phyloP scores from a whole-genome alignment of 1,284 basidiomycete genomes.

The Trichosporon sp. region DNA sequence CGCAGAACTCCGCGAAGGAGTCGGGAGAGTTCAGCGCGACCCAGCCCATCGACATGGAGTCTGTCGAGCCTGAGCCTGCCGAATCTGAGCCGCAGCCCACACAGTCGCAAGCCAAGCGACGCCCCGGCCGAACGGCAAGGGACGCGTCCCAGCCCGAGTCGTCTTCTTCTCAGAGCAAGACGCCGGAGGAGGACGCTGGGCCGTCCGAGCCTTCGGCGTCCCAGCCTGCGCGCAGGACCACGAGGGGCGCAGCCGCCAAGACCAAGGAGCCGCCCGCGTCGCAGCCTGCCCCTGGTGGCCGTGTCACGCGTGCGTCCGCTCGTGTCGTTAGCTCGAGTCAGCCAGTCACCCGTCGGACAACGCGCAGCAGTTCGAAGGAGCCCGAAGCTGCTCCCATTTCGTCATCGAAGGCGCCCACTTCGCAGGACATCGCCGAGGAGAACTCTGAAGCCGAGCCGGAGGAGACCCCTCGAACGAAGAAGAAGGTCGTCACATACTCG shows the following conservation, averaged over 20 bases:
- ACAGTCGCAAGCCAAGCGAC: constrained; percentile 1
- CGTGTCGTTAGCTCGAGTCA: constrained; percentile 22
- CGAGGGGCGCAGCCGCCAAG: constrained; percentile 6
- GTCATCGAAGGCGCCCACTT: background rate
- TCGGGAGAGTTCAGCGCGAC: constrained; percentile 6
- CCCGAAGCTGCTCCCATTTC: background rate
- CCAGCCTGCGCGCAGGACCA: background rate
- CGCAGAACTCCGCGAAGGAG: background rate
- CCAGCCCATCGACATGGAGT: constrained; percentile 7
- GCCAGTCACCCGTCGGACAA: constrained; percentile 20
- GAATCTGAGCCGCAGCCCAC: background rate
- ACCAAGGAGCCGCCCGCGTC: constrained; percentile 9
- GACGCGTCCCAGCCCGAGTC: background rate
- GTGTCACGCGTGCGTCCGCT: constrained; percentile 17
- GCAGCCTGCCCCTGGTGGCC: constrained; percentile 11
- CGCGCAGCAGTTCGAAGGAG: constrained; percentile 21
- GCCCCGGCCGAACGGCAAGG: constrained; percentile 18
- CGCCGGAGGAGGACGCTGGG: background rate
- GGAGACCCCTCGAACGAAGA: background rate
- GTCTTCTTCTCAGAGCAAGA: background rate
- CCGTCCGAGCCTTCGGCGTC: background rate
- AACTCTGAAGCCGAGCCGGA: constrained; percentile 23
- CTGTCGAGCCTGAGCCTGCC: background rate
- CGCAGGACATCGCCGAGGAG: constrained; percentile 21
- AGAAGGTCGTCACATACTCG: background rate